A percentile compares a stretch with the other conserved stretches of the same genome.
phyloP scores from a whole-genome alignment of 805 yeast species.

The Monosporozyma aerobia region DNA sequence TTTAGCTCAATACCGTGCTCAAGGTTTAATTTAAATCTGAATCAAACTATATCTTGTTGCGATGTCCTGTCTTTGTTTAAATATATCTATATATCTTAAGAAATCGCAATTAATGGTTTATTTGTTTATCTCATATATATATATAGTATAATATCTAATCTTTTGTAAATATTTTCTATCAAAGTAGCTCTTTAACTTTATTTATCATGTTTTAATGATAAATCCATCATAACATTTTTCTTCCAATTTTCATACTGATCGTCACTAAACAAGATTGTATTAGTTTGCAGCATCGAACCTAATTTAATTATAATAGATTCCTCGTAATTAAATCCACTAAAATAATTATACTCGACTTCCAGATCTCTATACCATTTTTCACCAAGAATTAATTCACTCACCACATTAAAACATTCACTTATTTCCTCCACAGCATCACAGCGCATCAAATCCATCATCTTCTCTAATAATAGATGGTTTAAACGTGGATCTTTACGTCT shows the following conservation, averaged over 20 bases:
- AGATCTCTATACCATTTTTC: constrained; percentile 56
- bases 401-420: constrained; percentile 43
- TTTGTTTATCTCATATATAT: background rate
- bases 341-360: constrained; percentile 34
- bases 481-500: constrained; percentile 41
- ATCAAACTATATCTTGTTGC: no score
- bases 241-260: constrained; percentile 31
- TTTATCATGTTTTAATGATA: constrained; percentile 16
- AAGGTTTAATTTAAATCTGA: constrained; percentile 18
- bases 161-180: background rate
- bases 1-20: constrained; percentile 34
- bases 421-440: constrained; percentile 40
- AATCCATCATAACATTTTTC: constrained; percentile 20
- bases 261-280: constrained; percentile 24
- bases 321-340: constrained; percentile 24
- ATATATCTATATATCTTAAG: background rate
- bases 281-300: constrained; percentile 32
- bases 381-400: constrained; percentile 44
- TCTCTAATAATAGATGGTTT: constrained; percentile 39
- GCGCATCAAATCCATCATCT: constrained; percentile 45
- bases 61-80: no score
- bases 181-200: no score
- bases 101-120: background rate
- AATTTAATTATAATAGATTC: constrained; percentile 17
- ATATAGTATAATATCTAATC: background rate